Evolutionary conservation across 768 basidiomycete species (phyloP), one percentile per base, ranked within the genome.

Genomic region (Lentinula edodes): DNA sequence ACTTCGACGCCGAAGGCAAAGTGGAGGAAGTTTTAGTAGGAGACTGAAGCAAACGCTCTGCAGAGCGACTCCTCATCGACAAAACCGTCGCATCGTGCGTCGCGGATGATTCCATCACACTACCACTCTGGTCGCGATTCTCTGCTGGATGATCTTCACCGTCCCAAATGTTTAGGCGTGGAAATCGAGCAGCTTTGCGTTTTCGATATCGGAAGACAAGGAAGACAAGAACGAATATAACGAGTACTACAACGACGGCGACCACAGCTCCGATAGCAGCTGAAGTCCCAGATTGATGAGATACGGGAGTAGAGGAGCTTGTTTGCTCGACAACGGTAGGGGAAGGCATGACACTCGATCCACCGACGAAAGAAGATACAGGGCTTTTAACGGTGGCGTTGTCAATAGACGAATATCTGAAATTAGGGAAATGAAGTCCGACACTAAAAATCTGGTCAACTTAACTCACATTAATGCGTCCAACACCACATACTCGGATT

Each of bases 381-480:
- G 52, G 32, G 9, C 7, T 35, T 28, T 3, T 28, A 0, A n/a
- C 38, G 6, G 52, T 16, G 20, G 28, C 32, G 52, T 53, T 23
- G 18, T 53, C 34, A 10, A 53, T 36, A 35, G 16, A 16, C 2
- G 55, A 38, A 28, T 57, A 57, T 42, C 55, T 57, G 13, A 23
- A 5, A 57, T n/a, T 28, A 23, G 28, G 23, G 20, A 23, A 8
- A 43, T 57, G 7, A 18, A 9, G 9, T 15, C 2, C 20, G 35
- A 38, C 38, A 15, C 3, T 9, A 36, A 3, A 9, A 13, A 57
- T 18, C 8, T n/a, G 20, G 13, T 7, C 35, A 32, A 23, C 28
- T 28, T 15, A 15, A 45, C 61, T 48, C 56, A 62, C 61, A 52
- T 62, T 3, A 62, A 43, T 6, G 38, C 61, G 36, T 62, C 61